These are phyloP conservation scores for Vaccinium macrocarpon DNA, from an alignment of 148 eudicot genomes.

Conservation along the genomic window DNA sequence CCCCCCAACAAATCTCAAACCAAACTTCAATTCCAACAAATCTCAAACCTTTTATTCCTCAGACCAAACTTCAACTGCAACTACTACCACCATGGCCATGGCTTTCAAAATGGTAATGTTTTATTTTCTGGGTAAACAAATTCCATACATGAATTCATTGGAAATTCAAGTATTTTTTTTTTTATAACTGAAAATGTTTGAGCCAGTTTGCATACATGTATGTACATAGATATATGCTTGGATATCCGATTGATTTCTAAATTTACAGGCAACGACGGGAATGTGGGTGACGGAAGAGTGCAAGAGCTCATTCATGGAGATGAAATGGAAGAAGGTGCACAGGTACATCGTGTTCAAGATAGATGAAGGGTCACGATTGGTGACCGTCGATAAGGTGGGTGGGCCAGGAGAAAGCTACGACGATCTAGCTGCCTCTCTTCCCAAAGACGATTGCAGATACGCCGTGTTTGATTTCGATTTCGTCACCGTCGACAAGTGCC, in stretches of 20 bases:
- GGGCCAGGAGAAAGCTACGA: slow-evolving; percentile 64
- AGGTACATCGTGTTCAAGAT: slow-evolving; percentile 90
- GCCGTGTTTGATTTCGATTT: slow-evolving; percentile 91
- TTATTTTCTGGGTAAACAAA: not conserved
- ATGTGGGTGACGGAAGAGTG: slow-evolving; percentile 91
- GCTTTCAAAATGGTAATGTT: slow-evolving; percentile 86
- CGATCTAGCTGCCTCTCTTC: slow-evolving; percentile 80
- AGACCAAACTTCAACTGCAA: not conserved
- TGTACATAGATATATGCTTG: too few relatives aligned
- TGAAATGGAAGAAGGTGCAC: slow-evolving; percentile 95
- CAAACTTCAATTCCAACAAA: not conserved
- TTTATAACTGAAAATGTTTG: not conserved
- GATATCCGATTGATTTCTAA: not conserved
- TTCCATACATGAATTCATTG: too few relatives aligned
- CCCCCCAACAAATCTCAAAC: not conserved
- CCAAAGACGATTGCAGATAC: slow-evolving; percentile 83
- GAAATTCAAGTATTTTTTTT: not conserved
- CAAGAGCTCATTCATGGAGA: slow-evolving; percentile 93
- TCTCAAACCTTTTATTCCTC: not conserved
- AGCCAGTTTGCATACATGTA: too few relatives aligned
- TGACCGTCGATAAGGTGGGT: slow-evolving; percentile 87
- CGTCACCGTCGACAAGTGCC: slow-evolving; percentile 83
- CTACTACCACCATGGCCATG: slow-evolving; percentile 66
- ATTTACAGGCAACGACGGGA: slow-evolving; percentile 69
- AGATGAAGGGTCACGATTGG: slow-evolving; percentile 63